Percentiles rank a stretch among this genome's conserved stretches.
Evolutionary conservation across 805 yeast species (phyloP).

Genomic region (Wickerhamomyces chaumierensis): DNA sequence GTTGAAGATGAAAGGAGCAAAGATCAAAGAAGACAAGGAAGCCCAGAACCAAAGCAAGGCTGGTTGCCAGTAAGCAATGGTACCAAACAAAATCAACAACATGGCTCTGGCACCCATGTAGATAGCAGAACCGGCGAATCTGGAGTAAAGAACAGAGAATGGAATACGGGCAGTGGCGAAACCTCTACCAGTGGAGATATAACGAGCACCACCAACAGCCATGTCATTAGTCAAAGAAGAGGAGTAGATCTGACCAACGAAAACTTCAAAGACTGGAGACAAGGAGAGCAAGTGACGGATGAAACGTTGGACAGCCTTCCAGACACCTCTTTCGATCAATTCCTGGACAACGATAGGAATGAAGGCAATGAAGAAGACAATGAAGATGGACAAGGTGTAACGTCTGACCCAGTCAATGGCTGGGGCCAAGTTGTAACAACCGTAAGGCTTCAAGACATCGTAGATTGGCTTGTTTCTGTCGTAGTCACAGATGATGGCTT

Average conservation of each 20-base stretch:
- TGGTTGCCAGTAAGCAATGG: conserved; percentile 82
- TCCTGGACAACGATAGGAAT: conserved; percentile 73
- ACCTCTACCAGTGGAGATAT: conserved; percentile 80
- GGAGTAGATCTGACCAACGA: conserved; percentile 71
- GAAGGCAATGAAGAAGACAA: conserved; percentile 72
- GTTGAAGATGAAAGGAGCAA: conserved; percentile 90
- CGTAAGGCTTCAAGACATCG: conserved; percentile 53
- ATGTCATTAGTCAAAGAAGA: conserved; percentile 60
- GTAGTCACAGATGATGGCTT: conserved; percentile 57
- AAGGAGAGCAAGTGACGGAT: conserved; percentile 56
- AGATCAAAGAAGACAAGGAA: conserved; percentile 72
- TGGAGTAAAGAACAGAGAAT: conserved; percentile 60
- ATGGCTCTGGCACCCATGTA: conserved; percentile 76
- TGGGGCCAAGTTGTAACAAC: conserved; percentile 66
- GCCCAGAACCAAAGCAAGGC: conserved; percentile 97
- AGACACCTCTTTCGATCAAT: conserved; percentile 70
- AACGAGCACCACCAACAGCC: conserved; percentile 79
- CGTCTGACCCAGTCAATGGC: conserved; percentile 76
- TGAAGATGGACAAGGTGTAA: conserved; percentile 69
- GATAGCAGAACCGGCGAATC: conserved; percentile 75
- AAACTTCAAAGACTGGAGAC: conserved; percentile 76
- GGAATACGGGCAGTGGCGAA: conserved; percentile 75
- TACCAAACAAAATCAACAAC: conserved; percentile 61
- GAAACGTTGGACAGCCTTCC: conserved; percentile 64
- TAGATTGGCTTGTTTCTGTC: conserved; percentile 56